Conservation (phyloP, 305 asterid genomes). For the Fraxinus angustifolia region DNA sequence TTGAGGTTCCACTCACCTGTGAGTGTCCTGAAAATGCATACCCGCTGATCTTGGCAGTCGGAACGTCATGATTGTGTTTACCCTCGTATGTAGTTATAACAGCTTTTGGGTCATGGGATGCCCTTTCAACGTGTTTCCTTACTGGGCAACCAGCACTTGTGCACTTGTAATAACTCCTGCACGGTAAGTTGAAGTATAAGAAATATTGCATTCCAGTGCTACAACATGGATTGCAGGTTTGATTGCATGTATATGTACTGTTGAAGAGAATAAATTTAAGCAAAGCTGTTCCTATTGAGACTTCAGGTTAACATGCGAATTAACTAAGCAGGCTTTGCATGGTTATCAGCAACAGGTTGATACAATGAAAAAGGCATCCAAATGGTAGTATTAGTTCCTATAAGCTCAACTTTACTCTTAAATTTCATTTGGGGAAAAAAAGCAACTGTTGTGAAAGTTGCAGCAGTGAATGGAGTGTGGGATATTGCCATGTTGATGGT, state of each 20-base stretch:
- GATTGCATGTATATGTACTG: background rate
- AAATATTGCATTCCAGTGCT: background rate
- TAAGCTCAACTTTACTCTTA: background rate
- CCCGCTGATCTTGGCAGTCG: constrained; percentile 63
- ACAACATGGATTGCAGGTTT: background rate
- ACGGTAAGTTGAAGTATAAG: constrained; percentile 14
- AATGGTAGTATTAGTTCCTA: background rate
- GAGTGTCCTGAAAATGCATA: constrained; percentile 48
- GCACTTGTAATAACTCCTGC: constrained; percentile 96
- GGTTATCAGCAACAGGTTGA: background rate
- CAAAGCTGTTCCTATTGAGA: background rate
- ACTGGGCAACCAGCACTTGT: constrained; percentile 85
- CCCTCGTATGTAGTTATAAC: constrained; percentile 97
- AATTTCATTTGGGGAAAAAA: background rate
- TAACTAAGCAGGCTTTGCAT: background rate
- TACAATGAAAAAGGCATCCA: background rate
- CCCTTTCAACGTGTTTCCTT: constrained; percentile 94
- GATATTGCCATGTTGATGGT: background rate
- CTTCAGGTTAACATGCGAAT: background rate
- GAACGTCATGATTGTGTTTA: constrained; percentile 89
- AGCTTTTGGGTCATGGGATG: constrained; percentile 91
- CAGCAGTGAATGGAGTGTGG: background rate
- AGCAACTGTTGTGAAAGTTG: background rate
- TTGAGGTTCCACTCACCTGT: constrained; percentile 33
- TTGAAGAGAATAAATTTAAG: background rate